These are phyloP conservation scores for Ophiostoma tasmaniense DNA, from an alignment of 2,329 filamentous ascomycete genomes.

Conservation along the genomic window DNA sequence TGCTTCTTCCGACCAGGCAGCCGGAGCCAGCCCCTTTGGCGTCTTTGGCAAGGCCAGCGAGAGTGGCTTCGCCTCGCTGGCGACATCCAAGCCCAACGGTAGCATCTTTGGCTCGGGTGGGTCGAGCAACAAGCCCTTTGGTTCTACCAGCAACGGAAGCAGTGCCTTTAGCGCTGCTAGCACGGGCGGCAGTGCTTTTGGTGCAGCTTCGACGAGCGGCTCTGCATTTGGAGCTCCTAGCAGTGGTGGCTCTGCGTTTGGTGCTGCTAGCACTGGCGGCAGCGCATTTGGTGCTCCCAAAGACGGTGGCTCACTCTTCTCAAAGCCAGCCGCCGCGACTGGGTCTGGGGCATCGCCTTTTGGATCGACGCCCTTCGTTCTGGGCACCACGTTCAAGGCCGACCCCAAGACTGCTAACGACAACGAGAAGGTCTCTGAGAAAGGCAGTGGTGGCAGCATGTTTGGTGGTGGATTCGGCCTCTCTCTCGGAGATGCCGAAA, in stretches of 20 bases:
- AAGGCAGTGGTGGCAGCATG: slow-evolving; percentile 28
- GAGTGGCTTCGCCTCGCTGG: slow-evolving; percentile 46
- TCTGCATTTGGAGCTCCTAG: slow-evolving; percentile 23
- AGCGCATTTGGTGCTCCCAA: slow-evolving; percentile 17
- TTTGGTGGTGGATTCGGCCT: slow-evolving; percentile 56
- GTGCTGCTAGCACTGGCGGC: slow-evolving; percentile 20
- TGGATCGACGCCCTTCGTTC: slow-evolving; percentile 53
- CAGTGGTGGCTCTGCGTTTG: slow-evolving; percentile 23
- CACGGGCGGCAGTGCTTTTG: slow-evolving; percentile 20
- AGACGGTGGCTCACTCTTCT: slow-evolving; percentile 31
- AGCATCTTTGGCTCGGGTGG: slow-evolving; percentile 29
- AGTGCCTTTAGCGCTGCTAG: slow-evolving; percentile 24
- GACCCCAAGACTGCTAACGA: slow-evolving; percentile 55
- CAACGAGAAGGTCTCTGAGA: slow-evolving; percentile 35
- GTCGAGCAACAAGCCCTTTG: not conserved
- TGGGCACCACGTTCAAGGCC: slow-evolving; percentile 58
- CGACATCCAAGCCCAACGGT: slow-evolving; percentile 27
- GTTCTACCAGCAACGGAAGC: not conserved
- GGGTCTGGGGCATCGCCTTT: slow-evolving; percentile 29
- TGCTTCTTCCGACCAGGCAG: slow-evolving; percentile 14
- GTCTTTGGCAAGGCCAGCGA: slow-evolving; percentile 18
- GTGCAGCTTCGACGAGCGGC: slow-evolving; percentile 21
- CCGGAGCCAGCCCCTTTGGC: slow-evolving; percentile 20
- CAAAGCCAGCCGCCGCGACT: slow-evolving; percentile 23
- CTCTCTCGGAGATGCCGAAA: slow-evolving; percentile 35